Evolutionary conservation across 108 stramenopile genomes (phyloP).

Genomic region (Cylindrotheca fusiformis): DNA sequence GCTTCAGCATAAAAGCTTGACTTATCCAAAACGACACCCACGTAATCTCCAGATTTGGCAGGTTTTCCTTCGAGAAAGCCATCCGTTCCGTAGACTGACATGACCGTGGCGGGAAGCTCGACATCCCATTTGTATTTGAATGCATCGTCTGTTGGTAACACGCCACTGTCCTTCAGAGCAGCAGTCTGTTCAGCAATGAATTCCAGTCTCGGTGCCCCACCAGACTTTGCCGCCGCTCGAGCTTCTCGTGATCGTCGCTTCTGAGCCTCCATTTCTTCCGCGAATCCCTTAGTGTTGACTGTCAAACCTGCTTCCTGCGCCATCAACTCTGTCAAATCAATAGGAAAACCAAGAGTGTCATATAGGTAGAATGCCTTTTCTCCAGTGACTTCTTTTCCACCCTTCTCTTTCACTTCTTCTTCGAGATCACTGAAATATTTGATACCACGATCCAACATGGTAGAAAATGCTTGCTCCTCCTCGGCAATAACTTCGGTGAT

Average conservation of each 20-base stretch:
- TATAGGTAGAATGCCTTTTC: slow-evolving; percentile 94
- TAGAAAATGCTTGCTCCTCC: slow-evolving; percentile 90
- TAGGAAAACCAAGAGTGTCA: slow-evolving; percentile 96
- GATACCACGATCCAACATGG: slow-evolving; percentile 93
- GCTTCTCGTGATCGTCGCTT: slow-evolving; percentile 79
- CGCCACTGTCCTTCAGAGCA: slow-evolving; percentile 73
- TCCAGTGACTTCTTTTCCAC: slow-evolving; percentile 64
- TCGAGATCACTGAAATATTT: slow-evolving; percentile 88
- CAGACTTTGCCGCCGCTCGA: slow-evolving; percentile 55
- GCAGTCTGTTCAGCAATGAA: slow-evolving; percentile 96
- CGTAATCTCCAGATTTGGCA: slow-evolving; percentile 54
- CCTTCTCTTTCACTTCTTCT: slow-evolving; percentile 50
- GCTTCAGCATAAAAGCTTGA: slow-evolving; percentile 96
- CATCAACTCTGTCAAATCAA: slow-evolving; percentile 98
- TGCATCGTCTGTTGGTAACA: slow-evolving; percentile 78
- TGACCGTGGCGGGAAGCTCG: slow-evolving; percentile 69
- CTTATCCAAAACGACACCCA: slow-evolving; percentile 90
- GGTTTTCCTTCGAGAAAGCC: slow-evolving; percentile 58
- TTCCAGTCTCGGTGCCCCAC: slow-evolving; percentile 63
- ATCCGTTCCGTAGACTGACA: slow-evolving; percentile 81
- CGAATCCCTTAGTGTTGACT: slow-evolving; percentile 89
- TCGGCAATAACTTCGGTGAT: slow-evolving; percentile 89
- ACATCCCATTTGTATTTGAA: slow-evolving; percentile 89
- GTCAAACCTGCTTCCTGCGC: slow-evolving; percentile 92
- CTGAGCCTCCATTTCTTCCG: slow-evolving; percentile 83